Evolutionary conservation across 306 rosid genomes (phyloP), one percentile per base, ranked within the genome.

Genomic region (Hippophae gyantsensis): DNA sequence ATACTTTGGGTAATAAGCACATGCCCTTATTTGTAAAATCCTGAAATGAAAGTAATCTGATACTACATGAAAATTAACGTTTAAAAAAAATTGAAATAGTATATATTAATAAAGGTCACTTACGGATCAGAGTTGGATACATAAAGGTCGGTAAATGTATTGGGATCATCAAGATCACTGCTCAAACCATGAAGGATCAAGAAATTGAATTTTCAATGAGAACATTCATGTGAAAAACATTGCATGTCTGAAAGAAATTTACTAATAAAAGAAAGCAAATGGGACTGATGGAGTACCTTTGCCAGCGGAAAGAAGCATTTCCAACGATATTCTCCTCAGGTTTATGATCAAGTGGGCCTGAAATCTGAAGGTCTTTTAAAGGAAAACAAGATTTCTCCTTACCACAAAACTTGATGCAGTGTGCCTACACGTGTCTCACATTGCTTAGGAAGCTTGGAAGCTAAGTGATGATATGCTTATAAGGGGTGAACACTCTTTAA

Each of bases 271-370:
- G 43, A 1, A 66, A 9, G 52, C 51, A 40, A 62, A 46, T 58
- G 65, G 12, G 13, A 72, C 25, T 32, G 38, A 2, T 32, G 38
- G 38, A 18, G 61, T 64, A 88, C 99, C 99, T 80, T 77, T 92
- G 96, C 99, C 99, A 92, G 43, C 99, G 89, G 82, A 92, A 92
- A 55, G 75, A 72, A 0, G 99, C 94, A 77, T 92, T 75, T 67
- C 96, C 96, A 13, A 60, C 12, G 18, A 85, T 69, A 57, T 51
- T 73, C 64, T 92, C 84, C 11, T 80, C 77, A 0, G 85, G 88
- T 66, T 80, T 83, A 57, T 72, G 78, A 78, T 85, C 96, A 41
- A 92, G 79, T 10, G 99, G 95, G 75, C 99, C 93, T 65, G 95
- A 78, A 75, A 88, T 86, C 99, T 92, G 66, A 68, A 48, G 66